Evolutionary conservation across 768 basidiomycete genomes (phyloP), one percentile per base, ranked within the genome.

Genomic region (Rhizopogon sp.): DNA sequence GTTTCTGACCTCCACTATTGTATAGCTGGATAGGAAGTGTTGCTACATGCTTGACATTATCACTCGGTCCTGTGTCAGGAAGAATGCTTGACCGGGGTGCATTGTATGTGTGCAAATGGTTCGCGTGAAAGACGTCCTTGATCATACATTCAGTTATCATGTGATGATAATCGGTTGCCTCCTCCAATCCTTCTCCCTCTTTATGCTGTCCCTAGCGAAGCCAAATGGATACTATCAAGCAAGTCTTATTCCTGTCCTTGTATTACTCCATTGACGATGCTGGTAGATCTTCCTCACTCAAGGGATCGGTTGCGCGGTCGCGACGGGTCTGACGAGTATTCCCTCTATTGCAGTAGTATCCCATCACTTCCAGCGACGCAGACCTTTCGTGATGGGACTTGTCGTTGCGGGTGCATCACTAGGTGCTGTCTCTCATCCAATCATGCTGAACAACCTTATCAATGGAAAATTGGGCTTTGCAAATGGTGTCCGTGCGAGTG

Each of bases 61-160:
- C 75, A 0, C 69, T 70, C 37, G 79, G 80, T 1, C 63, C 80
- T 29, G 60, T 81, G 43, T 70, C 76, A 16, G 81, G 82, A 3
- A 71, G 74, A n/a, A 70, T 75, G 5, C 78, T 78, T 58, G 82
- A 83, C 52, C 70, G 64, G 10, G 82, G 81, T 37, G 76, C 79
- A 64, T 81, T 80, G 77, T 76, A 57, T 22, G 74, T 53, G 14
- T 33, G 16, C 13, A 6, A 39, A 37, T 6, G 5, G 3, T 28
- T 40, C 13, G 16, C 43, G 16, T 35, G 35, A 42, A 20, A 33
- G 5, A 17, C 4, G 5, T 17, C 14, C 16, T 20, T 51, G 17
- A 22, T 16, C 52, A 20, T 4, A 35, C 20, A 22, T 33, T 3
- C 54, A 79, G 78, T 58, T 71, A 76, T 56, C 66, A 71, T 55